phyloP scores from a whole-genome alignment of 1,139 yeast genomes.

The Lizanozyma gosingica region DNA sequence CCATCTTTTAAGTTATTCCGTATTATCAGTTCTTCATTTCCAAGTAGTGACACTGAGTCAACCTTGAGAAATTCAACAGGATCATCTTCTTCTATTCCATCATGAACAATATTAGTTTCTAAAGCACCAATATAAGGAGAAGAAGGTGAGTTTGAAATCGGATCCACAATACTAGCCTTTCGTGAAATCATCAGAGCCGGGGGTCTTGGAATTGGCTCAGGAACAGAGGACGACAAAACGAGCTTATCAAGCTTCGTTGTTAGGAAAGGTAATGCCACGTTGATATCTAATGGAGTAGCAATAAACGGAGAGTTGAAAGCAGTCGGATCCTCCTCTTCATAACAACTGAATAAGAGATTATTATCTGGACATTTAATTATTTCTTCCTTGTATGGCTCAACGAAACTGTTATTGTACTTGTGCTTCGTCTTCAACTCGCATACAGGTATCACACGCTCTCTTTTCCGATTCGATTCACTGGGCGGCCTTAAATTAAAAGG shows the following conservation, averaged over 20 bases:
- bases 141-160: conserved; percentile 12
- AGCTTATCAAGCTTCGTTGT: conserved; percentile 33
- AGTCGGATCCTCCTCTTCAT: conserved; percentile 20
- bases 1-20: conserved; percentile 20
- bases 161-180: background rate
- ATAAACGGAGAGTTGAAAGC: conserved; percentile 7
- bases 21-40: background rate
- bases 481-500: conserved; percentile 20
- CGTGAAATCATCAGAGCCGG: background rate
- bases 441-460: conserved; percentile 49
- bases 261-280: conserved; percentile 37
- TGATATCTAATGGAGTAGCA: conserved; percentile 39
- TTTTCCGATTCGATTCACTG: conserved; percentile 17
- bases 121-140: conserved; percentile 35
- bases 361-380: conserved; percentile 51
- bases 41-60: conserved; percentile 3
- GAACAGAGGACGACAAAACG: conserved; percentile 15
- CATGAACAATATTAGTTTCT: conserved; percentile 32
- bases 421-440: conserved; percentile 54
- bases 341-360: conserved; percentile 51
- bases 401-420: conserved; percentile 25
- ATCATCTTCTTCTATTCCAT: conserved; percentile 2
- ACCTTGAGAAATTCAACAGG: background rate
- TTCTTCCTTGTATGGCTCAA: conserved; percentile 54
- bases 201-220: conserved; percentile 14